A percentile compares a stretch with the other conserved stretches of the same genome.
phyloP scores from a whole-genome alignment of 2,329 filamentous ascomycete genomes.

The Aspergillaceae sp. region DNA sequence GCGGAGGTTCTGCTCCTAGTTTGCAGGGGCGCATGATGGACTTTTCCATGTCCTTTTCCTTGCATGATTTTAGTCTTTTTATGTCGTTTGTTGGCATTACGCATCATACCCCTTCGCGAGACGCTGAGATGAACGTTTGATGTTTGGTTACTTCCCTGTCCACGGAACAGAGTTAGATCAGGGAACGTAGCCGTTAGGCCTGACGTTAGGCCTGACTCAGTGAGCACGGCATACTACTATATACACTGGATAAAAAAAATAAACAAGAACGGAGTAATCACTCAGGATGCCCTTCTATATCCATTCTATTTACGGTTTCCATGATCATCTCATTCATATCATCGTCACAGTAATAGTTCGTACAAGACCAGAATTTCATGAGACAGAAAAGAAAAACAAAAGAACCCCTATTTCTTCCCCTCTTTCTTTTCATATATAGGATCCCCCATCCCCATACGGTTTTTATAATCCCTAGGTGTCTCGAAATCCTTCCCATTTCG shows the following conservation, averaged over 20 bases:
- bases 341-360: neutral
- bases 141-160: neutral
- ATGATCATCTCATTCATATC: neutral
- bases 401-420: conserved; percentile 5
- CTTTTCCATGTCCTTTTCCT: neutral
- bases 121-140: conserved; percentile 1
- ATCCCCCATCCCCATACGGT: conserved; percentile 40
- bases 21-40: neutral
- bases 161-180: too few relatives aligned
- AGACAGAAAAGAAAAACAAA: neutral
- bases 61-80: conserved; percentile 2
- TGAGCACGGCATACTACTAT: neutral
- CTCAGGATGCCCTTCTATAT: too few relatives aligned
- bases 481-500: conserved; percentile 54
- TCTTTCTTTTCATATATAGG: conserved; percentile 24
- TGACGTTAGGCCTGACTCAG: too few relatives aligned
- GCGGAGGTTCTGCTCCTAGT: conserved; percentile 53
- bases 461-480: conserved; percentile 84
- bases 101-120: conserved; percentile 4
- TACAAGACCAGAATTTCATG: neutral
- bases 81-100: conserved; percentile 3
- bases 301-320: neutral
- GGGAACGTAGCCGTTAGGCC: too few relatives aligned
- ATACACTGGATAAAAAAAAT: neutral
- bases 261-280: neutral